phyloP scores from a whole-genome alignment of 2,329 filamentous ascomycete species.

The Esteya vermicola region DNA sequence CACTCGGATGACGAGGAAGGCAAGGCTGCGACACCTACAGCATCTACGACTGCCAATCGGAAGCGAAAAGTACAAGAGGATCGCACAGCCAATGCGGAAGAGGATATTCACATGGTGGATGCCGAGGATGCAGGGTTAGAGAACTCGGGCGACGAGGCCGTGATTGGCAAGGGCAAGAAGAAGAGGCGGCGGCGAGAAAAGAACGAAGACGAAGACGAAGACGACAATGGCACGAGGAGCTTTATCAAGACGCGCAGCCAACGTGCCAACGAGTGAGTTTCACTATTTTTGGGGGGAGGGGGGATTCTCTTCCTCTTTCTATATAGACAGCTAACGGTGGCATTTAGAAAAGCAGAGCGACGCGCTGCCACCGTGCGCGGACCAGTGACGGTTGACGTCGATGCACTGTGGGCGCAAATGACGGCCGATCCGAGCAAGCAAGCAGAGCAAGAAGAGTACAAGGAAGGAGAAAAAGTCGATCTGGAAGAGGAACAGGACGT shows the following conservation, averaged over 20 bases:
- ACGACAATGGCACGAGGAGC: slow-evolving; percentile 42
- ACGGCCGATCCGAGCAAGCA: slow-evolving; percentile 9
- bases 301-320: not conserved
- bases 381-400: slow-evolving; percentile 56
- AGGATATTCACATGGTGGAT: slow-evolving; percentile 13
- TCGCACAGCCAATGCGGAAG: not conserved
- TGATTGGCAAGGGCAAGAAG: slow-evolving; percentile 49
- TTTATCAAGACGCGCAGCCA: slow-evolving; percentile 61
- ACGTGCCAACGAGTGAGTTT: slow-evolving; percentile 44
- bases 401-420: slow-evolving; percentile 58
- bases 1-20: slow-evolving; percentile 32
- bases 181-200: slow-evolving; percentile 21
- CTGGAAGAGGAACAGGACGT: slow-evolving; percentile 14
- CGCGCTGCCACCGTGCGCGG: slow-evolving; percentile 36
- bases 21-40: slow-evolving; percentile 4
- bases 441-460: slow-evolving; percentile 2
- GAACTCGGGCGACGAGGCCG: slow-evolving; percentile 59
- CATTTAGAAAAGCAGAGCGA: slow-evolving; percentile 39
- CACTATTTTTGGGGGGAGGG: too few relatives aligned
- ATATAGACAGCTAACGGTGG: not conserved
- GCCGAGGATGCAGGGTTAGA: slow-evolving; percentile 38
- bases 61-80: too few relatives aligned
- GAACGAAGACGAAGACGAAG: slow-evolving; percentile 34
- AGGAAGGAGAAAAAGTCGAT: not conserved
- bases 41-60: slow-evolving; percentile 16